Percentiles rank a stretch among this genome's conserved stretches.
These are phyloP conservation scores for Coix lacrymajobi DNA, from an alignment of 176 grass and related monocot genomes.

Conservation along the genomic window DNA sequence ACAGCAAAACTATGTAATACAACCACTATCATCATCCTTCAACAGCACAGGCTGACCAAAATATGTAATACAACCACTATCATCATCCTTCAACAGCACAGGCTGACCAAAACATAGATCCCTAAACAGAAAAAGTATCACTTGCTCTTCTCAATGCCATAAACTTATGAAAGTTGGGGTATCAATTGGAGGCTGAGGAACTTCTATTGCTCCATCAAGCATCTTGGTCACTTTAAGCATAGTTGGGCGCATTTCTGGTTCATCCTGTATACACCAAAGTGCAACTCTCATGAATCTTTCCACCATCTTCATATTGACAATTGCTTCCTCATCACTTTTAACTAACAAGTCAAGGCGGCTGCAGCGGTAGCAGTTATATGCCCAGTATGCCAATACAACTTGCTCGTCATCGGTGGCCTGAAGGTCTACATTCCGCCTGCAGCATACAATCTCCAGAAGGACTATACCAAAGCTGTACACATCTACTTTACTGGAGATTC, in stretches of 20 bases:
- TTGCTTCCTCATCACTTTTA: slow-evolving; percentile 1
- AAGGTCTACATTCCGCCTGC: slow-evolving; percentile 1
- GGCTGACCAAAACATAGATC: neutral
- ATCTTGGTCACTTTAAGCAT: slow-evolving; percentile 9
- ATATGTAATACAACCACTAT: neutral
- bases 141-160: neutral
- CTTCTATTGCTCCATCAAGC: slow-evolving; percentile 6
- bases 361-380: neutral
- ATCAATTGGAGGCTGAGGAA: neutral
- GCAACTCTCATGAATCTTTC: slow-evolving; percentile 1
- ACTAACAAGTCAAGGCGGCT: neutral
- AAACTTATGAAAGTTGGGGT: neutral
- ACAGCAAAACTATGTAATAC: neutral
- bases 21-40: neutral
- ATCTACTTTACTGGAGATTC: slow-evolving; percentile 1
- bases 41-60: neutral
- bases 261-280: slow-evolving; percentile 9
- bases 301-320: neutral
- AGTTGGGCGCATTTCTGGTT: neutral
- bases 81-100: neutral
- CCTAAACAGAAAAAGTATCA: neutral
- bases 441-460: slow-evolving; percentile 1
- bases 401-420: neutral
- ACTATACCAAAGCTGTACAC: slow-evolving; percentile 3
- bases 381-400: slow-evolving; percentile 1